A percentile compares a stretch with the other conserved stretches of the same genome.
phyloP scores from a whole-genome alignment of 129 eudicot genomes.

The Arctium lappa region DNA sequence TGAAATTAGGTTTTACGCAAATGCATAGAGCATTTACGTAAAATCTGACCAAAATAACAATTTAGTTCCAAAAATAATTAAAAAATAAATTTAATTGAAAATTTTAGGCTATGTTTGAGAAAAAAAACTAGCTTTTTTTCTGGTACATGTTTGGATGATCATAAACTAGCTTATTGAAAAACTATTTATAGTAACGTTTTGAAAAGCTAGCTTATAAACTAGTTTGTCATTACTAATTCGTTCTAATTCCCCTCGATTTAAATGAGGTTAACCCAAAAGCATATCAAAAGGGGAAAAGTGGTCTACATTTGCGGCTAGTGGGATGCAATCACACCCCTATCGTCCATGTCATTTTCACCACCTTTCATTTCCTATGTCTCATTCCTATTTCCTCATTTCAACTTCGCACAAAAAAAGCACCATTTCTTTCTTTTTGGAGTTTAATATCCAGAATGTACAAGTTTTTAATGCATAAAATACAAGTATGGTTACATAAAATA shows the following conservation, averaged over 20 bases:
- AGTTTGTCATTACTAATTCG: no score
- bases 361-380: not conserved
- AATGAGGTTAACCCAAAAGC: not conserved
- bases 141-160: no score
- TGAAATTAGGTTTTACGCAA: no score
- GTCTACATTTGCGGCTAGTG: not conserved
- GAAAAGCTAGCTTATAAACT: no score
- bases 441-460: not conserved
- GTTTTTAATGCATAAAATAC: not conserved
- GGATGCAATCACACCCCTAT: not conserved
- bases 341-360: not conserved
- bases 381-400: not conserved
- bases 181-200: no score
- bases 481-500: not conserved
- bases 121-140: no score
- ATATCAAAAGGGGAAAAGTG: not conserved
- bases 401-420: constrained; percentile 18
- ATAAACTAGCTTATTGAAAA: no score
- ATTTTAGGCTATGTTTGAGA: no score
- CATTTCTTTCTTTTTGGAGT: not conserved
- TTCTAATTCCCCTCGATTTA: not conserved
- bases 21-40: no score
- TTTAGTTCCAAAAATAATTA: no score
- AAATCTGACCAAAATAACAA: no score
- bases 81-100: no score